phyloP scores from a whole-genome alignment of 805 yeast species.

The Kluyveromyces siamensis region DNA sequence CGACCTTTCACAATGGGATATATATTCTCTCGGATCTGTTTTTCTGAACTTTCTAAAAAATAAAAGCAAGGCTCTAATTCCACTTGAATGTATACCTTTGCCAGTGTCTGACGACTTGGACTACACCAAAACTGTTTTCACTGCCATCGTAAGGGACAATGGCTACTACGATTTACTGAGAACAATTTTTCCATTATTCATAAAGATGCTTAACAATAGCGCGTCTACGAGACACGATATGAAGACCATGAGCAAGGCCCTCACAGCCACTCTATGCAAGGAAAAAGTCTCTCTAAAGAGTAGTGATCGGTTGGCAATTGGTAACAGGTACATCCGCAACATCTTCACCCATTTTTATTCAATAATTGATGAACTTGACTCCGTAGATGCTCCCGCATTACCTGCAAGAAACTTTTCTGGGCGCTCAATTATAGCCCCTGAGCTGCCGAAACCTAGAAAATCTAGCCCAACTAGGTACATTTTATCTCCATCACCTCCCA shows the following conservation, averaged over 20 bases:
- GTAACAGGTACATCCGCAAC: constrained; percentile 45
- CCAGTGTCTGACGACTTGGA: constrained; percentile 45
- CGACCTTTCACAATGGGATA: constrained; percentile 59
- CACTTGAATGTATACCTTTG: constrained; percentile 37
- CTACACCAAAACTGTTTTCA: constrained; percentile 34
- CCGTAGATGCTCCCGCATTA: background rate
- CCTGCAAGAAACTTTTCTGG: background rate
- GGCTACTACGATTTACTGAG: constrained; percentile 27
- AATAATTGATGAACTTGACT: constrained; percentile 1
- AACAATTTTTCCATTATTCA: constrained; percentile 39
- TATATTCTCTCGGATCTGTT: constrained; percentile 36
- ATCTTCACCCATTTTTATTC: constrained; percentile 42
- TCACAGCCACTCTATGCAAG: constrained; percentile 51
- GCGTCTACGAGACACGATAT: constrained; percentile 36
- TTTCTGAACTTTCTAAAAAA: constrained; percentile 40
- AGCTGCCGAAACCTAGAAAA: constrained; percentile 21
- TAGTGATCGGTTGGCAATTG: constrained; percentile 40
- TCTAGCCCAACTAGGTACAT: constrained; percentile 16
- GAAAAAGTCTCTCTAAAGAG: constrained; percentile 34
- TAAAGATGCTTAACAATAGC: constrained; percentile 31
- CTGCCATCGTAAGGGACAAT: constrained; percentile 26
- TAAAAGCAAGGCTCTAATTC: constrained; percentile 46
- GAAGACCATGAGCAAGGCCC: constrained; percentile 32
- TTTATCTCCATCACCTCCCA: background rate
- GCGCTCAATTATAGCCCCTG: constrained; percentile 9